Base-by-base conservation (phyloP, 2,329 filamentous ascomycete species). In the Cladophialophora yegresii region DNA sequence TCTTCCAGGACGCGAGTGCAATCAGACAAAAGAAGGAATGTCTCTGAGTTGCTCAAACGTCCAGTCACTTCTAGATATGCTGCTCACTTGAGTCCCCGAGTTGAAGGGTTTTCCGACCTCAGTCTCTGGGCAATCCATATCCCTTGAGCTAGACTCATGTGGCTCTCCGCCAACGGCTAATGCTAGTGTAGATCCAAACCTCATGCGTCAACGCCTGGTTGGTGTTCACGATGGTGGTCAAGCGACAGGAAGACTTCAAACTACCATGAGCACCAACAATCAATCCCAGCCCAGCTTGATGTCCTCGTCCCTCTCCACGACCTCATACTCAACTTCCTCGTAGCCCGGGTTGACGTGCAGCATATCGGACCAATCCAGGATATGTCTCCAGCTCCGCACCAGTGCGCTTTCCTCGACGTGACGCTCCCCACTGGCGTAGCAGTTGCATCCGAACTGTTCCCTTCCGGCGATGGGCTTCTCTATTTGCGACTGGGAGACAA, bases 371-470 rank as follows among this genome's bases (percentile, higher is more conserved):
- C 87, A 92, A 45, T 78, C 75, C 1, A 91, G 75, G 28, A 90
- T 83, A 2, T 78, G 74, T 12, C 73, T 70, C 67, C 85, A 83
- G 0, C 84, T 82, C 10, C 73, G 74, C 12, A 88, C 79, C 58
- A 93, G 81, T 66, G 91, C 83, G 43, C 80, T 79, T 74, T 96
- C 90, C 7, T 78, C 78, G 71, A 86, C 80, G 36, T 80, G 73
- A 0, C 76, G 71, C 66, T 89, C 85, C 3, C 88, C 88, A 1
- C 87, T 84, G n/a, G 88, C 88, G 75, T 89, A 89, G 66, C 87
- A 83, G 4, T 89, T 89, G 68, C 85, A 89, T 4, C 89, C 88
- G 50, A 84, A 79, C 9, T 83, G 82, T 1, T 79, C 72, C 1
- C 83, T 78, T 0, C 84, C 83, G 0, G 83, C 78, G 6, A 91